A percentile compares a stretch with the other conserved stretches of the same genome.
Conservation (phyloP, 1,284 basidiomycete species). For the Cystobasidium pallidum region DNA sequence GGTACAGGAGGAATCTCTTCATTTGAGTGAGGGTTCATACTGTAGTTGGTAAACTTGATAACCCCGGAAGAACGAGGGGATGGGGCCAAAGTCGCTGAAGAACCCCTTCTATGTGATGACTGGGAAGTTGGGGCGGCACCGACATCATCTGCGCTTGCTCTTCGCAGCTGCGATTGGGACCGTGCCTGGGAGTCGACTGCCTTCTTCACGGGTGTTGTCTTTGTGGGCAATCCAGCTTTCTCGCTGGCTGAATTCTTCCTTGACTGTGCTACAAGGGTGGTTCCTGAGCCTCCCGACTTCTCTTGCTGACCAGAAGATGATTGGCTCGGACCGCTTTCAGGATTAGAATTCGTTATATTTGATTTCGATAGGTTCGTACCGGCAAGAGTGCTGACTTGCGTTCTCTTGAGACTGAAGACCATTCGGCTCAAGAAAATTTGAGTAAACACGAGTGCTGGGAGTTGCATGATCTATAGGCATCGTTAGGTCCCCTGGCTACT, state of each 20-base stretch:
- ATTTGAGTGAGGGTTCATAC: not conserved
- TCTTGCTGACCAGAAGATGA: conserved; percentile 7
- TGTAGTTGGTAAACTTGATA: not conserved
- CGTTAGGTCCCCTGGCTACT: not conserved
- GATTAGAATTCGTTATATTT: not conserved
- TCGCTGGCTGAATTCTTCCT: conserved; percentile 2
- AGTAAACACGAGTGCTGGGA: conserved; percentile 32
- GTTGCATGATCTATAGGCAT: conserved; percentile 23
- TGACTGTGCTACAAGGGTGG: not conserved
- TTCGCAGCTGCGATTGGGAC: not conserved
- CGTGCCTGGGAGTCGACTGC: not conserved
- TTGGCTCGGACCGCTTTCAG: conserved; percentile 5
- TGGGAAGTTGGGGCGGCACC: not conserved
- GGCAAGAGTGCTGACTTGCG: not conserved
- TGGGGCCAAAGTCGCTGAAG: conserved; percentile 2
- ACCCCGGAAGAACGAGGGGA: not conserved
- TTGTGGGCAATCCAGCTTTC: not conserved
- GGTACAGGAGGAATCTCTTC: conserved; percentile 21
- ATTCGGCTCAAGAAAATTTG: conserved; percentile 42
- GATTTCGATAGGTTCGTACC: not conserved
- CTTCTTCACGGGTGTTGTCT: not conserved
- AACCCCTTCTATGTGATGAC: conserved; percentile 7
- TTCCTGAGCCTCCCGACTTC: conserved; percentile 17
- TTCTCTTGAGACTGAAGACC: conserved; percentile 30
- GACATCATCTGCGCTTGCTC: not conserved